phyloP scores from a whole-genome alignment of 75 land plant genomes.

The Pseudotsuga menziesii region DNA sequence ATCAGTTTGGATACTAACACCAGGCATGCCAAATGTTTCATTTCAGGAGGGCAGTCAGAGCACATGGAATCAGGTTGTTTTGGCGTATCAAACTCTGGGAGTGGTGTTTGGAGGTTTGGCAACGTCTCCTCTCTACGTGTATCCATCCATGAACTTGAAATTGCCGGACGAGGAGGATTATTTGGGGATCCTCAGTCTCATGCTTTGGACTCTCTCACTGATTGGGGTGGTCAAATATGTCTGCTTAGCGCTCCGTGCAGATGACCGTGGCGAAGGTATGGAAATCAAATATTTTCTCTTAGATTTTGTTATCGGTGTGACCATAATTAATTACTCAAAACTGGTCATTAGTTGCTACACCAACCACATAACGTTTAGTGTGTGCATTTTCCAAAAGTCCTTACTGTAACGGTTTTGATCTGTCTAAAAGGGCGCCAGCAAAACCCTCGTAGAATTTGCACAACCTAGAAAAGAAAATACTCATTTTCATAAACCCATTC shows the following conservation, averaged over 20 bases:
- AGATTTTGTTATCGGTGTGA: not conserved
- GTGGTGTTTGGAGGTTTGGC: constrained; percentile 76
- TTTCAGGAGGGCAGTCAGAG: not conserved
- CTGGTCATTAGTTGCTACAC: not conserved
- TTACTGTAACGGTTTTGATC: too few species aligned
- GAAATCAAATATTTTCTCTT: not conserved
- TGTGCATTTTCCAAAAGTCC: too few species aligned
- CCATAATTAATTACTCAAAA: too few species aligned
- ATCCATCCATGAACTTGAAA: constrained; percentile 50
- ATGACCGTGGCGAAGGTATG: constrained; percentile 81
- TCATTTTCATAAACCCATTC: too few species aligned
- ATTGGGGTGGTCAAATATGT: constrained; percentile 72
- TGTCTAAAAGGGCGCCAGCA: too few species aligned
- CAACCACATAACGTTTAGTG: not conserved
- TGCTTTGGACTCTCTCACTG: constrained; percentile 67
- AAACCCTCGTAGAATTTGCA: too few species aligned
- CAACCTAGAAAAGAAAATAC: too few species aligned
- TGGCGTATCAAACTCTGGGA: constrained; percentile 70
- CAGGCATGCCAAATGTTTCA: too few species aligned
- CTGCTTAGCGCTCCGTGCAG: constrained; percentile 57
- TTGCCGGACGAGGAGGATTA: constrained; percentile 50
- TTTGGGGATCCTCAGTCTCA: constrained; percentile 61
- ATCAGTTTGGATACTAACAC: too few species aligned
- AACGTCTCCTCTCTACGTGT: constrained; percentile 82
- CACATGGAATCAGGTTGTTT: constrained; percentile 26